A percentile compares a stretch with the other conserved stretches of the same genome.
Conservation (phyloP, 169 alveolate genomes). For the Plasmodium relictum region DNA sequence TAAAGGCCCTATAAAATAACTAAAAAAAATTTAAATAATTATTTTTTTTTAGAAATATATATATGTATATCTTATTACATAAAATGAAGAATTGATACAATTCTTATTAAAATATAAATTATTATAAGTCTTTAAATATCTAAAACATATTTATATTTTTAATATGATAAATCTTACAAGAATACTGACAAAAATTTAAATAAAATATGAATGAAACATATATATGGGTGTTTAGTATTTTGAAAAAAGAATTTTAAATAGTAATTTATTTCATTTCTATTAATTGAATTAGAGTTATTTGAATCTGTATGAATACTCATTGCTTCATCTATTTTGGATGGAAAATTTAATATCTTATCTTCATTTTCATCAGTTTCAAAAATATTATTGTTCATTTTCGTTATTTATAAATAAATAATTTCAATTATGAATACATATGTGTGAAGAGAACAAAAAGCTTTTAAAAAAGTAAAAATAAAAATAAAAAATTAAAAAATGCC, state of each 20-base stretch:
- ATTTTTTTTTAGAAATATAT: background rate
- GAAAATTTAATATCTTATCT: background rate
- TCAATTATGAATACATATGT: too few relatives aligned
- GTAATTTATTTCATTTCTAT: conserved; percentile 11
- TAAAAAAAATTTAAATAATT: conserved; percentile 14
- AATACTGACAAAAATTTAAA: conserved; percentile 42
- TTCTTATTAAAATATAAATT: too few relatives aligned
- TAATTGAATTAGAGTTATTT: background rate
- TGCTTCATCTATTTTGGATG: background rate
- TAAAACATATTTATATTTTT: background rate
- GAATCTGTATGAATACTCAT: conserved; percentile 35
- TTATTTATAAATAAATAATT: too few relatives aligned
- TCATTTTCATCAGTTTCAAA: conserved; percentile 17
- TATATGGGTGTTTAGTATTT: conserved; percentile 58
- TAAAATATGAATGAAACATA: conserved; percentile 57
- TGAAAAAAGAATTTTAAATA: conserved; percentile 28
- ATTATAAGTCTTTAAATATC: background rate
- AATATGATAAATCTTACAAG: conserved; percentile 5
- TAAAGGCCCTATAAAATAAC: conserved; percentile 71
- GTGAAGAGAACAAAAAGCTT: background rate
- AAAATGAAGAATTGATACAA: background rate
- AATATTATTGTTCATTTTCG: conserved; percentile 31
- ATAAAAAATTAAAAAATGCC: background rate
- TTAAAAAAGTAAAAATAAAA: background rate
- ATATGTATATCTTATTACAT: background rate